A percentile compares a stretch with the other conserved stretches of the same genome.
phyloP scores from a whole-genome alignment of 257 asterid species.

The Solanum microdontum region DNA sequence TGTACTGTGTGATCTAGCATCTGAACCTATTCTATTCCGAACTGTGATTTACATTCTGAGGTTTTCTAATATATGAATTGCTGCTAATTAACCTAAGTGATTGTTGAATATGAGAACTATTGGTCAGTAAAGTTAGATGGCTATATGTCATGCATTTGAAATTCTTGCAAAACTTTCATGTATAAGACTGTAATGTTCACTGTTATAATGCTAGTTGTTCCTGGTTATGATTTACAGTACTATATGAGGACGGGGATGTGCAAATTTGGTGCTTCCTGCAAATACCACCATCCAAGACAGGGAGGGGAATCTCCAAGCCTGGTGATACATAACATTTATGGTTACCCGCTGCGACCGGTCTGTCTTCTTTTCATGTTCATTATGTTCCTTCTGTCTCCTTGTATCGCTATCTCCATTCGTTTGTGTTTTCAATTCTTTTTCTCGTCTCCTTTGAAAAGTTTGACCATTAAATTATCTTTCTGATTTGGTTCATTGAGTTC shows the following conservation, averaged over 20 bases:
- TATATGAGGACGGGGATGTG: slow-evolving; percentile 66
- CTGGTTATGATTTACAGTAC: slow-evolving; percentile 38
- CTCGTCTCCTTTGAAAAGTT: neutral
- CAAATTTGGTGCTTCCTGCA: slow-evolving; percentile 71
- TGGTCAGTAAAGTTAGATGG: neutral
- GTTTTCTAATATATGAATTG: neutral
- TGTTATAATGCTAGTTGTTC: neutral
- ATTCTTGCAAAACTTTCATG: neutral
- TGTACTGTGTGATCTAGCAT: neutral
- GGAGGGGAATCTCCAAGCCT: slow-evolving; percentile 46
- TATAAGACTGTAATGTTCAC: neutral
- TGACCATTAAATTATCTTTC: neutral
- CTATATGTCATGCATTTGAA: neutral
- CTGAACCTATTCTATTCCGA: neutral
- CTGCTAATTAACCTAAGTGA: neutral
- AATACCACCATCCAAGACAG: slow-evolving; percentile 68
- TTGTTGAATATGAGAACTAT: neutral
- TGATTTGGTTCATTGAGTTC: slow-evolving; percentile 12
- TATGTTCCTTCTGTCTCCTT: neutral
- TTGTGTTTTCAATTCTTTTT: neutral
- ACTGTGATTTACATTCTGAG: neutral
- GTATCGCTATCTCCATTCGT: neutral
- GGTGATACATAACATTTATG: slow-evolving; percentile 14
- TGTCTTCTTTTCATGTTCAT: neutral
- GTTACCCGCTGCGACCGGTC: slow-evolving; percentile 13